Base-by-base conservation (phyloP, 495 filamentous ascomycete species). In the Hypoxylon subgilvum region DNA sequence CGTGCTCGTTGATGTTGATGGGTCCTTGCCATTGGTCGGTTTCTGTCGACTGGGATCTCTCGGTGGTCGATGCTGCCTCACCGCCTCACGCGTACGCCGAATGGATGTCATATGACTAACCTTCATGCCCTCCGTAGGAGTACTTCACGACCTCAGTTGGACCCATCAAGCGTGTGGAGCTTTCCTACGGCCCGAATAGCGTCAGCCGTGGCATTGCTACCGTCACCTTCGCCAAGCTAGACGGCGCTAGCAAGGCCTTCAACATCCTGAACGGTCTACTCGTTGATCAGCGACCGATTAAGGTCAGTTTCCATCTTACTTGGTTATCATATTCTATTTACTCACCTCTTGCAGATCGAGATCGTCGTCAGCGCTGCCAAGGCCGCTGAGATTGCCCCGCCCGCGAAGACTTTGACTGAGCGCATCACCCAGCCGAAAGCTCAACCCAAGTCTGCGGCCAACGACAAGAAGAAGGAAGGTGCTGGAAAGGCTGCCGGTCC, bases 131-230 rank as follows among this genome's bases (percentile, higher is more conserved):
- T 66, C 59, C 72, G 77, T 93, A 98, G 94, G 94, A 97, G 78
- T 98, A 96, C 75, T 96, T 98, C 76, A 72, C 78, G 67, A 88
- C 90, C 71, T 87, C 89, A 67, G 83, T 95, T 76, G 95, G 93
- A 36, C 86, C 89, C 43, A 88, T 97, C 73, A 96, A 91, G 82
- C 84, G 82, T 73, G 89, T 89, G 41, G 84, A 89, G 68, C 81
- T 98, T 65, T 91, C 89, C 25, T 97, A 97, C 74, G 93, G 92
- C 66, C 89, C 92, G 35, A 91, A 90, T 68, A 92, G 94, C 42
- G 82, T 81, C 23, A 97, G 92, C 82, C 90, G 91, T 72, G 94
- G 94, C 47, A 86, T 92, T 61, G 90, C 91, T 41, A 76, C 74
- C 27, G 76, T 81, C 52, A 75, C 73, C 14, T 98, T 97, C 77